These are phyloP conservation scores for Rhynchosporium graminicola DNA, from an alignment of 2,329 filamentous ascomycete genomes.

Conservation along the genomic window DNA sequence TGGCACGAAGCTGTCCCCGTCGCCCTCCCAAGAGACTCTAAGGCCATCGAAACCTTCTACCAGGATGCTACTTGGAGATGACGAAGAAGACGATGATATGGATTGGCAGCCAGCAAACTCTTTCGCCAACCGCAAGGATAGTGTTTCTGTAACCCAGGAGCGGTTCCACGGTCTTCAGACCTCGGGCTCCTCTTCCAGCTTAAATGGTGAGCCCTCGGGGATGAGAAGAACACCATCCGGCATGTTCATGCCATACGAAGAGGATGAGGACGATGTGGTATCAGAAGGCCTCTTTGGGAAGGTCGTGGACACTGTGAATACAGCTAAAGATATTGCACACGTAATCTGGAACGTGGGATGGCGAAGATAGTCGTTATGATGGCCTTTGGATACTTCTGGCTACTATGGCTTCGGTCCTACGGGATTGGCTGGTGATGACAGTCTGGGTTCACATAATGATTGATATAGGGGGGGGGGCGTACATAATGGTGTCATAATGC, in stretches of 20 bases:
- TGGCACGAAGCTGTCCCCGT: slow-evolving; percentile 52
- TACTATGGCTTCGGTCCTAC: neutral
- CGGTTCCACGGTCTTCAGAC: slow-evolving; percentile 34
- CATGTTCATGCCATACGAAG: slow-evolving; percentile 89
- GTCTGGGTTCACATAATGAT: slow-evolving; percentile 23
- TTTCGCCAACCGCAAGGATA: slow-evolving; percentile 37
- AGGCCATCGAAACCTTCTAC: slow-evolving; percentile 62
- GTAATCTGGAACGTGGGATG: slow-evolving; percentile 65
- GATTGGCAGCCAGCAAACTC: slow-evolving; percentile 48
- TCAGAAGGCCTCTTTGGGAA: slow-evolving; percentile 54
- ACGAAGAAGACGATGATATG: slow-evolving; percentile 51
- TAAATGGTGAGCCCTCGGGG: slow-evolving; percentile 54
- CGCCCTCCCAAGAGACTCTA: slow-evolving; percentile 78
- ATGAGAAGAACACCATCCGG: slow-evolving; percentile 80
- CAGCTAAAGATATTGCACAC: slow-evolving; percentile 68
- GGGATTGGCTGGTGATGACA: slow-evolving; percentile 10
- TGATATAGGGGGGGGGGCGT: slow-evolving; percentile 27
- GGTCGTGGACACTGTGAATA: slow-evolving; percentile 55
- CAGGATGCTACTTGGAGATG: slow-evolving; percentile 59
- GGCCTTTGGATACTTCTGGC: slow-evolving; percentile 4
- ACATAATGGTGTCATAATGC: slow-evolving; percentile 28
- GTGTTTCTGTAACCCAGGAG: slow-evolving; percentile 35
- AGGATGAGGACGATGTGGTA: slow-evolving; percentile 64
- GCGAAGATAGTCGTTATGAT: slow-evolving; percentile 36
- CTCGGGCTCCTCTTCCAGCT: slow-evolving; percentile 43